Evolutionary conservation across 441 rosid genomes (phyloP).

Genomic region (Pelargonium cotyledonis): DNA sequence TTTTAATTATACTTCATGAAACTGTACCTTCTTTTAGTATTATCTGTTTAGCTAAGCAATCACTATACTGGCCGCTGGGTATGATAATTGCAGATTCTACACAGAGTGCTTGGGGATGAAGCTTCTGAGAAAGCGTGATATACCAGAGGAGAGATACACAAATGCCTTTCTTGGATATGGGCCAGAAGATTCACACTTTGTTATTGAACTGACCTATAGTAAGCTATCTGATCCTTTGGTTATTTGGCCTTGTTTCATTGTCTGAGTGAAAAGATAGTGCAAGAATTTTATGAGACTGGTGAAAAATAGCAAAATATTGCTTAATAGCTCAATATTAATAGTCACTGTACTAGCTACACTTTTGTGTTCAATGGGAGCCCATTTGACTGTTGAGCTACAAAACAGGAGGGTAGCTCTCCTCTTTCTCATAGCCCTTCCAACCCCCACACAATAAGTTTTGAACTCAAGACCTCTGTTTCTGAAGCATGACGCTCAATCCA

Average conservation of each 20-base stretch:
- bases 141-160: conserved; percentile 4
- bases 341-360: neutral
- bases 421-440: neutral
- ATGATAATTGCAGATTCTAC: conserved; percentile 5
- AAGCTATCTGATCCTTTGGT: conserved; percentile 7
- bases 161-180: conserved; percentile 9
- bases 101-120: conserved; percentile 9
- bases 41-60: neutral
- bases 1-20: neutral
- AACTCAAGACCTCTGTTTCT: neutral
- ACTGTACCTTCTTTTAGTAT: neutral
- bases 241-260: neutral
- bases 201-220: conserved; percentile 20
- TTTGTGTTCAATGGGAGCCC: neutral
- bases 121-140: conserved; percentile 7
- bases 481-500: too few species aligned
- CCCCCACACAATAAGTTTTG: neutral
- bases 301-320: neutral
- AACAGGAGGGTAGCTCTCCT: neutral
- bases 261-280: neutral
- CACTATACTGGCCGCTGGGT: neutral
- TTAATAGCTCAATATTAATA: neutral
- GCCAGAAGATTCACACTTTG: conserved; percentile 9
- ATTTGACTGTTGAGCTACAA: neutral
- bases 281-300: neutral